Evolutionary conservation across 495 filamentous ascomycete genomes (phyloP).

Genomic region (Penicillium coffeae): DNA sequence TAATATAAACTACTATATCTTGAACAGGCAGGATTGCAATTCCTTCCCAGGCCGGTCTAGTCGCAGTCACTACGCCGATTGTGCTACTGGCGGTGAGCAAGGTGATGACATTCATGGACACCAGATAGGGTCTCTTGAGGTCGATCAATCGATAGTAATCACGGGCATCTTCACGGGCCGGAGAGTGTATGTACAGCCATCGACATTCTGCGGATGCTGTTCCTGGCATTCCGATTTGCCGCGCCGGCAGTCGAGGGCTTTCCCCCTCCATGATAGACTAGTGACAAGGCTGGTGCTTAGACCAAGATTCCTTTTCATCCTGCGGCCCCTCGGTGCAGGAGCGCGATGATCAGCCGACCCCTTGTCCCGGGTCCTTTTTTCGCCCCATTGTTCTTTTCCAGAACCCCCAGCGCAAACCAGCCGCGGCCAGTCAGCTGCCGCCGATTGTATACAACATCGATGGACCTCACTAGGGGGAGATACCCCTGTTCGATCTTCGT

Average conservation of each 20-base stretch:
- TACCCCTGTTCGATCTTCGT: no score
- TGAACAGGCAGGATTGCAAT: no score
- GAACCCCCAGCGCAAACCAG: no score
- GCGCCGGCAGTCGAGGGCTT: neutral
- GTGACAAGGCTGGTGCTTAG: neutral
- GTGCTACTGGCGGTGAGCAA: no score
- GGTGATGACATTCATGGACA: neutral
- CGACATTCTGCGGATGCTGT: neutral
- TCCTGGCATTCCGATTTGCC: neutral
- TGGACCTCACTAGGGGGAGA: no score
- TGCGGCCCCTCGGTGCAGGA: slow-evolving; percentile 2
- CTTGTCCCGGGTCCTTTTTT: neutral
- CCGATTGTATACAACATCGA: no score
- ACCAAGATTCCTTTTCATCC: neutral
- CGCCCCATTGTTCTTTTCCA: slow-evolving; percentile 4
- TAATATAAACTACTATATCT: no score
- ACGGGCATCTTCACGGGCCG: neutral
- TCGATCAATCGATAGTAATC: neutral
- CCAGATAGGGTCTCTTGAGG: neutral
- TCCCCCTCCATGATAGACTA: no score
- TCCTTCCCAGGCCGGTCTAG: no score
- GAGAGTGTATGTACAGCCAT: neutral
- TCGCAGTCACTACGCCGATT: no score
- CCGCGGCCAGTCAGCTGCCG: no score
- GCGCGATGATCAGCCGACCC: slow-evolving; percentile 4